phyloP scores from a whole-genome alignment of 2,329 filamentous ascomycete species.

The Chaetoscypha palmicola region DNA sequence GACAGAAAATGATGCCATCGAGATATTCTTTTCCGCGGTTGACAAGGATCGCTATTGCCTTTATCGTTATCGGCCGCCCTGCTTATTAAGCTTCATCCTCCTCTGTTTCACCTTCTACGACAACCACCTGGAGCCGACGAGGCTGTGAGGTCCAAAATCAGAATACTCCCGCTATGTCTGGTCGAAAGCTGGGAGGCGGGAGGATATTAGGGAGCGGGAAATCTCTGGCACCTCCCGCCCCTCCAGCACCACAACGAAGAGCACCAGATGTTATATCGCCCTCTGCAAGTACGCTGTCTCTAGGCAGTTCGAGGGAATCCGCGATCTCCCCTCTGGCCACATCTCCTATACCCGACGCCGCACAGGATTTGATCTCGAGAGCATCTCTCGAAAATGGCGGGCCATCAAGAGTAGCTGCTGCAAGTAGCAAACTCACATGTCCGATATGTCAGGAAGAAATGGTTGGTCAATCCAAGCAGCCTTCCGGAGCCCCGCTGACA shows the following conservation, averaged over 20 bases:
- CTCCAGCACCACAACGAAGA: slow-evolving; percentile 32
- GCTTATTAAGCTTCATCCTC: slow-evolving; percentile 7
- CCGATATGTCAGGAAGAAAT: slow-evolving; percentile 99
- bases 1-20: slow-evolving; percentile 8
- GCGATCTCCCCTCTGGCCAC: slow-evolving; percentile 42
- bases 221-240: slow-evolving; percentile 63
- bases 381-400: slow-evolving; percentile 63
- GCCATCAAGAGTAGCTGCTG: slow-evolving; percentile 41
- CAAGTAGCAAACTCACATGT: slow-evolving; percentile 69
- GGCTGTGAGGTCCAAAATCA: slow-evolving; percentile 18
- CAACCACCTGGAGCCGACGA: slow-evolving; percentile 11
- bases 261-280: slow-evolving; percentile 40
- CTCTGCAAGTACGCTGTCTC: slow-evolving; percentile 68
- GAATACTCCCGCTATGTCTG: slow-evolving; percentile 54
- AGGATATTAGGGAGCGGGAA: slow-evolving; percentile 83
- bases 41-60: background rate
- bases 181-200: slow-evolving; percentile 83
- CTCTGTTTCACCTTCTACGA: background rate
- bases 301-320: slow-evolving; percentile 66
- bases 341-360: slow-evolving; percentile 61
- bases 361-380: slow-evolving; percentile 74
- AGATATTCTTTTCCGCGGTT: slow-evolving; percentile 10
- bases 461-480: slow-evolving; percentile 43
- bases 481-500: slow-evolving; percentile 17
- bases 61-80: slow-evolving; percentile 5